Percentiles rank a stretch among this genome's conserved stretches.
These are phyloP conservation scores for Apocynum venetum DNA, from an alignment of 257 asterid genomes.

Conservation along the genomic window DNA sequence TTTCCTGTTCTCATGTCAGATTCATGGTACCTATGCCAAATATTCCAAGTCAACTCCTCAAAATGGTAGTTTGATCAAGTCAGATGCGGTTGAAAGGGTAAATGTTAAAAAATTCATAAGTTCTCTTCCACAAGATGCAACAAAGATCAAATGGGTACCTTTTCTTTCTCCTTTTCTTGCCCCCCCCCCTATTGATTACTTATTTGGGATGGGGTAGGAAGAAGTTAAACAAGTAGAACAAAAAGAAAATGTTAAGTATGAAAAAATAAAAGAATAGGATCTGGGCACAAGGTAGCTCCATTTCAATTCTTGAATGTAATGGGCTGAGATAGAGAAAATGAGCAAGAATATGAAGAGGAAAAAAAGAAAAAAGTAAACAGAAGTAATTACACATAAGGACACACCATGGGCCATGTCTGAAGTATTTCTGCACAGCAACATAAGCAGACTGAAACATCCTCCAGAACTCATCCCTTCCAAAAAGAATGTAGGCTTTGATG, in stretches of 20 bases:
- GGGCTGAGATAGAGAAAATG: background rate
- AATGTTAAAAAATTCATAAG: background rate
- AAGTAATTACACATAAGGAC: constrained; percentile 6
- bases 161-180: background rate
- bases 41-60: constrained; percentile 6
- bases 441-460: constrained; percentile 95
- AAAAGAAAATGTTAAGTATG: background rate
- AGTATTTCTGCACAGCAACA: constrained; percentile 78
- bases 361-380: background rate
- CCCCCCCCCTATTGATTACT: background rate
- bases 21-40: constrained; percentile 81
- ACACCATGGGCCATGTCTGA: constrained; percentile 93
- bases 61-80: background rate
- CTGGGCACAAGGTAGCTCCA: background rate
- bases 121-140: background rate
- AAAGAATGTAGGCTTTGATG: constrained; percentile 85
- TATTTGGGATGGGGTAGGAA: background rate
- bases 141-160: background rate
- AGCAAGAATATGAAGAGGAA: background rate
- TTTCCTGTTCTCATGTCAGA: constrained; percentile 98
- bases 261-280: background rate
- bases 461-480: constrained; percentile 93
- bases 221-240: background rate
- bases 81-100: background rate
- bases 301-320: background rate